Evolutionary conservation across 1,284 basidiomycete species (phyloP).

Genomic region (Cryptococcus sp.): DNA sequence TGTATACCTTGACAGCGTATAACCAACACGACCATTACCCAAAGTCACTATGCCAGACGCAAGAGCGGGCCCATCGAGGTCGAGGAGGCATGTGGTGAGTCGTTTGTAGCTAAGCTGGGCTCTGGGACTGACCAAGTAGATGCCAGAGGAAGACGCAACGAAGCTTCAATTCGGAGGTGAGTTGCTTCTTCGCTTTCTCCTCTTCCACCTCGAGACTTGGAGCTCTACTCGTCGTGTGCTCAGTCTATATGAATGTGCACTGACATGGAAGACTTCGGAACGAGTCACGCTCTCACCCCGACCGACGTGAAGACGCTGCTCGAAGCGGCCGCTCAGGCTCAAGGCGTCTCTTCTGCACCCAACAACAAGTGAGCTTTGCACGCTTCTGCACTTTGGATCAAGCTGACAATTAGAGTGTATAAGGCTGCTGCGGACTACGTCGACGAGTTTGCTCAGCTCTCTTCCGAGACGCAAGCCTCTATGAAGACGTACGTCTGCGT

Average conservation of each 20-base stretch:
- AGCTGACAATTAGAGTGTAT: constrained; percentile 29
- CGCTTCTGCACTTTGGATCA: neutral
- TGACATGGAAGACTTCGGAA: constrained; percentile 28
- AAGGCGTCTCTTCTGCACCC: constrained; percentile 33
- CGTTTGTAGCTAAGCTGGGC: too few species aligned
- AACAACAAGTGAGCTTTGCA: constrained; percentile 41
- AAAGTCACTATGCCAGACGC: neutral
- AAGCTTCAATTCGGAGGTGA: constrained; percentile 45
- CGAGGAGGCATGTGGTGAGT: constrained; percentile 10
- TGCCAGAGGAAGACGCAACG: constrained; percentile 39
- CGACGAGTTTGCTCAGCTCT: constrained; percentile 33
- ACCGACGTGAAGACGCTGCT: constrained; percentile 36
- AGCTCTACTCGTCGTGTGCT: neutral
- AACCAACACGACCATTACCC: neutral
- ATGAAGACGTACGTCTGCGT: constrained; percentile 35
- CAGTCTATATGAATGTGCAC: neutral
- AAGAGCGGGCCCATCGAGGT: constrained; percentile 6
- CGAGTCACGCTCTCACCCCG: constrained; percentile 38
- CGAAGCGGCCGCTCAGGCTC: constrained; percentile 20
- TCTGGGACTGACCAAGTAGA: too few species aligned
- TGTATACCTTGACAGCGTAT: too few species aligned
- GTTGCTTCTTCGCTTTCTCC: neutral
- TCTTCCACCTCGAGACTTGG: neutral
- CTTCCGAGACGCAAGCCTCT: constrained; percentile 23
- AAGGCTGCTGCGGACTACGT: constrained; percentile 37